Base-by-base conservation (phyloP, 202 grass and related monocot genomes). In the Carex sylvatica region DNA sequence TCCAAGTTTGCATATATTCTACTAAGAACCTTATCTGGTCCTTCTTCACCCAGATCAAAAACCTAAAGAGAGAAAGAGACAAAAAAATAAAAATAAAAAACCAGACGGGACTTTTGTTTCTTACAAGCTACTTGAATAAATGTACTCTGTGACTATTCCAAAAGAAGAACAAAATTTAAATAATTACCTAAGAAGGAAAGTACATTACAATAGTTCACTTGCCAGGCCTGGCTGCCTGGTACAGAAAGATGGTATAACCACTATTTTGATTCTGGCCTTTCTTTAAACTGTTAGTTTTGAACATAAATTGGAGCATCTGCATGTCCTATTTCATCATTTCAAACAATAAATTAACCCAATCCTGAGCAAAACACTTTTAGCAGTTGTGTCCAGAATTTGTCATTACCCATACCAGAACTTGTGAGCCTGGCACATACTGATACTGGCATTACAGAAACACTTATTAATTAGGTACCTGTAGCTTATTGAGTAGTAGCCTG, bases 21-120 rank as follows among this genome's bases (percentile, higher is more conserved):
- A n/a, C 88, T 85, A 36, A 98, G 70, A 36, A 95, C 92, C 87
- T 95, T 93, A 79, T 98, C 92, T 42, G 95, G 95, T 83, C 92
- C 84, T 83, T 94, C 95, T 70, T 98, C 90, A 16, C 88, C 88
- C 2, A 98, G 74, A 87, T 98, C 95, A 90, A 85, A 91, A 90
- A 98, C 95, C 95, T 97, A 82, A 49, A 83, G 83, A 83, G 14
- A 79, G 62, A 51, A 54, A 55, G 24, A 67, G 20, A 83, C 33
- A 74, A 52, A 54, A 52, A 54, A 36, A 56, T 24, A 20, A 80
- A 47, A 66, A 66, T 0, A 30, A 81, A 26, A 65, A 23, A 65
- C 10, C 46, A 24, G 23, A 53, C 66, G 6, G 65, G 3, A 64
- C 3, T 30, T 30, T 46, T 4, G 13, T 65, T 4, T 28, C 4